phyloP scores from a whole-genome alignment of 208 protist genomes.

The Novymonas esmeraldas region DNA sequence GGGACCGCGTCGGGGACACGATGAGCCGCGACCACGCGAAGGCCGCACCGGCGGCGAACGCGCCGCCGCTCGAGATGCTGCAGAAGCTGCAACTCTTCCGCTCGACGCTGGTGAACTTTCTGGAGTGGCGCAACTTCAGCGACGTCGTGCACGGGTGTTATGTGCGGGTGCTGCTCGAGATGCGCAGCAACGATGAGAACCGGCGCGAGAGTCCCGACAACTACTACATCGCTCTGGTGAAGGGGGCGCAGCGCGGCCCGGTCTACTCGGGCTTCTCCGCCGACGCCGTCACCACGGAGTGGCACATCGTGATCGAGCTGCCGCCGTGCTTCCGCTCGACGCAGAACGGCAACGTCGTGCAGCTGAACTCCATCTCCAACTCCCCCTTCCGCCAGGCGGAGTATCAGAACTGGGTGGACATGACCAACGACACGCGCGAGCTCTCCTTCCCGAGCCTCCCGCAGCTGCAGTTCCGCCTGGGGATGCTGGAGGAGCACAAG shows the following conservation, averaged over 20 bases:
- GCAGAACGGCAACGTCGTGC: slow-evolving; percentile 86
- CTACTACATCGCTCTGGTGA: slow-evolving; percentile 91
- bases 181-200: slow-evolving; percentile 75
- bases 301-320: slow-evolving; percentile 92
- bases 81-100: slow-evolving; percentile 88
- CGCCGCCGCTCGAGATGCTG: slow-evolving; percentile 70
- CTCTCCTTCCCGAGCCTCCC: slow-evolving; percentile 69
- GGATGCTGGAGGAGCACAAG: slow-evolving; percentile 89
- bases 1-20: not conserved
- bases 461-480: slow-evolving; percentile 80
- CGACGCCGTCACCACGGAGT: slow-evolving; percentile 80
- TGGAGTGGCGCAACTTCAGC: slow-evolving; percentile 86
- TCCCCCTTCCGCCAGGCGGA: slow-evolving; percentile 80
- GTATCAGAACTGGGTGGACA: slow-evolving; percentile 88
- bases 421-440: slow-evolving; percentile 50
- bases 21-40: slow-evolving; percentile 20
- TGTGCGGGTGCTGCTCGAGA: slow-evolving; percentile 90
- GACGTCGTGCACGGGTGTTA: slow-evolving; percentile 87
- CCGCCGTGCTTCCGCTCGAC: slow-evolving; percentile 86
- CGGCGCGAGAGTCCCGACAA: slow-evolving; percentile 75
- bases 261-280: slow-evolving; percentile 90
- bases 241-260: slow-evolving; percentile 70
- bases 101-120: slow-evolving; percentile 84
- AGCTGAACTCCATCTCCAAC: slow-evolving; percentile 93
- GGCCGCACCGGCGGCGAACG: slow-evolving; percentile 28